Base-by-base conservation (phyloP, 2,329 filamentous ascomycete species). In the Leptographium procerum region DNA sequence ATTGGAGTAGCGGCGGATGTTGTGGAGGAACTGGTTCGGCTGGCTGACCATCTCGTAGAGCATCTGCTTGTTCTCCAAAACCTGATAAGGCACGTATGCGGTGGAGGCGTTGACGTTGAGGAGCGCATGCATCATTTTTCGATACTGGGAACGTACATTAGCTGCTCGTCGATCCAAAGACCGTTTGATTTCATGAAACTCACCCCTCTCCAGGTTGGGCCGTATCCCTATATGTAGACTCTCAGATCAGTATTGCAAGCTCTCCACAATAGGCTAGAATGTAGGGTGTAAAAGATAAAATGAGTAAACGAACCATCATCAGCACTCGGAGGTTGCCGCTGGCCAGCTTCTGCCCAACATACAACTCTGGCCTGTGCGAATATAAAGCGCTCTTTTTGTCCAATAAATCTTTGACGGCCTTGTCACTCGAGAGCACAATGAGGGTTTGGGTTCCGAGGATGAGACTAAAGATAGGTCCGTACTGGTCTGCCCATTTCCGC, bases 11-110 rank as follows among this genome's bases (percentile, higher is more conserved):
- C 64, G 62, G 13, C 60, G 58, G n/a, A 65, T 58, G 45, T 63
- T 60, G 16, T 22, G 5, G 11, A 80, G 22, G 16, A 58, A 57
- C 5, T 53, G 22, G 10, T 56, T 48, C 26, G 59, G 59, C 56
- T 52, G 60, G 0, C 75, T 71, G 4, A 82, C 62, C 22, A 83
- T 66, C 8, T 77, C 75, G 51, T 60, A 70, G 24, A 81, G 68
- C 78, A 83, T 78, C 55, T 76, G 73, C 63, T 77, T 79, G 66
- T 76, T 79, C 65, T 83, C 80, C 3, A 83, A 70, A 53, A 77
- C 73, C 62, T 83, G 79, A 61, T 82, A 83, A 2, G 76, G 73
- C 2, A 82, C 71, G 59, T 84, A 84, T 10, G 69, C 67, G 57
- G 70, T 72, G 4, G 77, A 72, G 1, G 72, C 70, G 0, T 69